Conservation (phyloP, 2,329 filamentous ascomycete species). For the Colletotrichum musicola region DNA sequence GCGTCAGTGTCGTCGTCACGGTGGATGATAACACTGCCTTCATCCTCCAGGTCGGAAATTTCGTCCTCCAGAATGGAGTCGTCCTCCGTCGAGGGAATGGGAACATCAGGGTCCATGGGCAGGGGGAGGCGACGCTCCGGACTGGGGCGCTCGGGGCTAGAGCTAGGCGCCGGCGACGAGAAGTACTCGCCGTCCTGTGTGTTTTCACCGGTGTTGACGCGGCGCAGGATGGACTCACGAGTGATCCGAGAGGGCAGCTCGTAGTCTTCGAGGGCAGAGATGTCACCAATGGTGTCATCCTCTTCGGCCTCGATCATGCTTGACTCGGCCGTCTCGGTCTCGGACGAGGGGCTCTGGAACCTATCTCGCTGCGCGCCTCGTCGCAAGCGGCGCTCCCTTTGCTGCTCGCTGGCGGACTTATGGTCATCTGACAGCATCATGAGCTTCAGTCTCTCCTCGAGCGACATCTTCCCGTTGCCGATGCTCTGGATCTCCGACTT, state of each 20-base stretch:
- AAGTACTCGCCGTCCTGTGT: constrained; percentile 72
- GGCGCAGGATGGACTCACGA: constrained; percentile 90
- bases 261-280: constrained; percentile 72
- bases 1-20: constrained; percentile 72
- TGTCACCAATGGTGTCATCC: constrained; percentile 71
- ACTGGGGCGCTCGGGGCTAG: constrained; percentile 66
- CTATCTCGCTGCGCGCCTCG: constrained; percentile 68
- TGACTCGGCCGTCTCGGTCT: constrained; percentile 50
- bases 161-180: constrained; percentile 71
- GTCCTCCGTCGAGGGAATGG: constrained; percentile 88
- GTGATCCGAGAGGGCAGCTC: constrained; percentile 84
- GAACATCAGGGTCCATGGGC: constrained; percentile 85
- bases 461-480: constrained; percentile 79
- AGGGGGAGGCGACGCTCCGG: constrained; percentile 60
- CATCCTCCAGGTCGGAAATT: constrained; percentile 51
- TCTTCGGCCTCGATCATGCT: constrained; percentile 57
- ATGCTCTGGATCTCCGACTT: constrained; percentile 86
- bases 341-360: constrained; percentile 58
- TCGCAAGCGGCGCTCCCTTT: constrained; percentile 77
- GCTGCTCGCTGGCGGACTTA: constrained; percentile 73
- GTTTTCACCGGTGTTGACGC: constrained; percentile 76
- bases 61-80: constrained; percentile 67
- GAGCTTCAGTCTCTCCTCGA: constrained; percentile 87
- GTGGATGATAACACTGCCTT: constrained; percentile 76
- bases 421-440: constrained; percentile 86